A percentile compares a stretch with the other conserved stretches of the same genome.
phyloP scores from a whole-genome alignment of 2,329 filamentous ascomycete species.

The Sclerotinia sclerotiorum region DNA sequence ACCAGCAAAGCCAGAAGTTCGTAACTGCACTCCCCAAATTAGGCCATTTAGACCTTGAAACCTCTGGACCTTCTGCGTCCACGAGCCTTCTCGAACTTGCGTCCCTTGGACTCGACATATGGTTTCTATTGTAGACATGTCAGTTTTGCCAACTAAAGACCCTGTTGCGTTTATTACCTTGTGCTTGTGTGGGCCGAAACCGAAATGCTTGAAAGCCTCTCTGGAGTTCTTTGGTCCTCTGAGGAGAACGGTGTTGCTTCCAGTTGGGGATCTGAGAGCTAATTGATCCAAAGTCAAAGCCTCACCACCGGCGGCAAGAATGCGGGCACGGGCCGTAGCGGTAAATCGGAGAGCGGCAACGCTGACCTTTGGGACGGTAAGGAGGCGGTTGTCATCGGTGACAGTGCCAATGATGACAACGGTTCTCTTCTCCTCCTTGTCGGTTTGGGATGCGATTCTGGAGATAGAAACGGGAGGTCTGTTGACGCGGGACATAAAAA shows the following conservation, averaged over 20 bases:
- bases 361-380: conserved; percentile 87
- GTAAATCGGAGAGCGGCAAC: conserved; percentile 97
- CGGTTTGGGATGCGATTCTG: conserved; percentile 74
- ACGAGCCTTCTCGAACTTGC: conserved; percentile 99
- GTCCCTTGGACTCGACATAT: conserved; percentile 95
- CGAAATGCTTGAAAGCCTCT: conserved; percentile 99
- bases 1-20: conserved; percentile 32
- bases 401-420: conserved; percentile 92
- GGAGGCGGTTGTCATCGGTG: conserved; percentile 95
- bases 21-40: conserved; percentile 27
- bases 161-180: conserved; percentile 64
- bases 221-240: conserved; percentile 97
- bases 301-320: conserved; percentile 91
- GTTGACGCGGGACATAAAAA: conserved; percentile 99
- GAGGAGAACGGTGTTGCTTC: conserved; percentile 94
- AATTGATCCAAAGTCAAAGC: conserved; percentile 95
- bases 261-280: conserved; percentile 90
- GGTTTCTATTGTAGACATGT: conserved; percentile 69
- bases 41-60: conserved; percentile 92
- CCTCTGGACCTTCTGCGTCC: conserved; percentile 96
- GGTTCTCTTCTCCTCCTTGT: conserved; percentile 73
- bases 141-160: conserved; percentile 35
- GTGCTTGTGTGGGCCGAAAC: conserved; percentile 95
- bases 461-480: conserved; percentile 92
- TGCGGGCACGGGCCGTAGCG: conserved; percentile 89